These are phyloP conservation scores for Cornus kousa DNA, from an alignment of 148 eudicot species.

Conservation along the genomic window DNA sequence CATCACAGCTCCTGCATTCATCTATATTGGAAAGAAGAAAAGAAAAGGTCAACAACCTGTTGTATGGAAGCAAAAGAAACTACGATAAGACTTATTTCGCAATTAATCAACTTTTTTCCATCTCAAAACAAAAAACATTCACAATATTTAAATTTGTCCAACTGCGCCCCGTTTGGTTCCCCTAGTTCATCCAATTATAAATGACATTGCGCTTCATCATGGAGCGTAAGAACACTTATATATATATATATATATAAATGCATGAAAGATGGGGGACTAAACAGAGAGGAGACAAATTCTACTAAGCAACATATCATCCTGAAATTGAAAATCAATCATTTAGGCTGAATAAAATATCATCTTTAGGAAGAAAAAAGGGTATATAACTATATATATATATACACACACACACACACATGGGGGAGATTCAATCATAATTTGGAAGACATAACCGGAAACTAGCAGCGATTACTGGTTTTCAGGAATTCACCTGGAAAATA, in stretches of 20 bases:
- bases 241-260: too few relatives aligned
- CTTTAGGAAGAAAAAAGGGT: not conserved
- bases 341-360: not conserved
- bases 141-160: not conserved
- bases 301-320: not conserved
- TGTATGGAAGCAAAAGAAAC: not conserved
- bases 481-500: constrained; percentile 63
- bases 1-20: constrained; percentile 94
- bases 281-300: not conserved
- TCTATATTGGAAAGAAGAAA: constrained; percentile 31
- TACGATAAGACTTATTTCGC: not conserved
- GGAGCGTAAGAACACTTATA: not conserved
- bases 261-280: not conserved
- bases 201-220: not conserved
- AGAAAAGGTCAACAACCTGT: not conserved
- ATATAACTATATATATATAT: not conserved
- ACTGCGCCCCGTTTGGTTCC: not conserved
- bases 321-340: not conserved
- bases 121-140: not conserved
- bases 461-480: not conserved
- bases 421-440: not conserved
- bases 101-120: not conserved
- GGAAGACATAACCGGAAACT: not conserved
- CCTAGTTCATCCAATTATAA: not conserved
- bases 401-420: too few relatives aligned